Base-by-base conservation (phyloP, 2,329 filamentous ascomycete genomes). In the Rutstroemia sydowiana region DNA sequence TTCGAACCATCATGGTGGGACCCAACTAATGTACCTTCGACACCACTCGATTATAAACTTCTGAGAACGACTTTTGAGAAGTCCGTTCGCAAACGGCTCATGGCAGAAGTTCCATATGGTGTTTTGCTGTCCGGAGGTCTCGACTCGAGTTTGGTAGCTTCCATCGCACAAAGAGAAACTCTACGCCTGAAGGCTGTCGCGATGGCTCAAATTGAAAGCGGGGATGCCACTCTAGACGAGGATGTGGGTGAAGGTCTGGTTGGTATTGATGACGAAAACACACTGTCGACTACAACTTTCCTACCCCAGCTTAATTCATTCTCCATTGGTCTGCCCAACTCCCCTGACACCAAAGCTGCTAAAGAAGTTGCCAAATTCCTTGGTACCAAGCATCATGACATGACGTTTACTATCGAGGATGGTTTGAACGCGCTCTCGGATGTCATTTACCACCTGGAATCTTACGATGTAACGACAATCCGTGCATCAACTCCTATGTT, bases 401-500 rank as follows among this genome's bases (percentile, higher is more conserved):
- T 98, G 78, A 97, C 91, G 50, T 98, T 98, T 71, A 97, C 93
- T 56, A 85, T 98, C 52, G 88, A 98, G 70, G 93, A 98, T 66
- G 93, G 93, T 54, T 85, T 98, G 66, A 92, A 98, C 72, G 92
- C 93, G 16, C 82, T 98, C 7, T 95, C 88, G 32, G 93, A 98
- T 70, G 93, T 98, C 68, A 97, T 98, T 68, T 96, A 87, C 75
- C 93, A 98, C 73, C 82, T 98, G 56, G 93, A 98, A 76, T 89
- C 89, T 13, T 98, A 93, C 73, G 93, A 98, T 69, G 93, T 98
- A 23, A 98, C 93, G 48, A 98, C 93, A 3, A 97, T 98, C 68
- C 90, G 93, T 67, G 93, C 93, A 51, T 97, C 92, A 10, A 98
- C 93, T 10, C 93, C 93, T 60, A 98, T 98, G 93, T 98, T 96